These are phyloP conservation scores for Teunomyces barrocoloradensis DNA, from an alignment of 805 yeast species.

Conservation along the genomic window DNA sequence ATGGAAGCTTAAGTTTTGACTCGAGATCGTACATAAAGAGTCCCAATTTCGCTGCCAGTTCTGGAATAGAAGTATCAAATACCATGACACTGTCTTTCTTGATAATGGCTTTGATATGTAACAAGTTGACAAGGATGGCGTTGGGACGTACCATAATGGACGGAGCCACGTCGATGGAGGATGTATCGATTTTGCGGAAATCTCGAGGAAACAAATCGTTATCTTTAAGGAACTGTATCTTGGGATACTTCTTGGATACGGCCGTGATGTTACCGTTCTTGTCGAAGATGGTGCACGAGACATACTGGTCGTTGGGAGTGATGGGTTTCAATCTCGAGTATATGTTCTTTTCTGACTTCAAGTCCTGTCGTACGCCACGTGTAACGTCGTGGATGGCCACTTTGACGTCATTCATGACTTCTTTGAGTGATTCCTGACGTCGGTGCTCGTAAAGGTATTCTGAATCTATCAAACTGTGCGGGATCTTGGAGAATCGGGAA, in stretches of 20 bases:
- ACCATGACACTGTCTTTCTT: conserved; percentile 75
- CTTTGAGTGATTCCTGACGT: background rate
- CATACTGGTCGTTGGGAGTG: conserved; percentile 48
- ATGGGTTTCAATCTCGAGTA: conserved; percentile 8
- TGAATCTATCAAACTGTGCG: background rate
- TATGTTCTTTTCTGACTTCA: background rate
- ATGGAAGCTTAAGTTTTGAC: conserved; percentile 53
- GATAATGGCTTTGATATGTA: conserved; percentile 89
- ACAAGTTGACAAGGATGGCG: conserved; percentile 75
- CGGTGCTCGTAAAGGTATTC: background rate
- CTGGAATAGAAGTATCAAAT: conserved; percentile 71
- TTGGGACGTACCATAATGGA: conserved; percentile 75
- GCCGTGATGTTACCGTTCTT: conserved; percentile 63
- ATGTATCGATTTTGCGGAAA: conserved; percentile 75
- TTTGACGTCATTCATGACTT: conserved; percentile 3
- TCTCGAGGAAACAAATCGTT: conserved; percentile 84
- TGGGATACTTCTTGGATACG: conserved; percentile 70
- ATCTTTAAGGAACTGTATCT: conserved; percentile 64
- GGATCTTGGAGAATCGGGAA: background rate
- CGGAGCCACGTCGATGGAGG: conserved; percentile 80
- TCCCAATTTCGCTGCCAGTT: conserved; percentile 70
- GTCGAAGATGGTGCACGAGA: conserved; percentile 83
- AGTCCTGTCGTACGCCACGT: background rate
- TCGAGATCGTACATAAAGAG: conserved; percentile 83
- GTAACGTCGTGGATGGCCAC: conserved; percentile 3